Evolutionary conservation across 495 filamentous ascomycete genomes (phyloP).

Genomic region (Daldinia grandis): DNA sequence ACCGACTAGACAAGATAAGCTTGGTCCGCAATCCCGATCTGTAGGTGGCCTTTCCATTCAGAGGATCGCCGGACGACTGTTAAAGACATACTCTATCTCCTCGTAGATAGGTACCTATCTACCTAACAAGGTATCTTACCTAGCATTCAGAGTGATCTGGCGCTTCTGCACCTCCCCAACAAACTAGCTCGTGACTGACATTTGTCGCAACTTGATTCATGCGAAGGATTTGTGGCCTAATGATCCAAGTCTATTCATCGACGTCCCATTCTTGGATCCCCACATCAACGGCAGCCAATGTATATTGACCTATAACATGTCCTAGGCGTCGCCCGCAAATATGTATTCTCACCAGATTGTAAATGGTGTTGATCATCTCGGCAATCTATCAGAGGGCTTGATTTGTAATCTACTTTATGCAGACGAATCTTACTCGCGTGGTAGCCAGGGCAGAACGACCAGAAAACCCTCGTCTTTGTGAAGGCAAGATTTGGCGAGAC

Average conservation of each 20-base stretch:
- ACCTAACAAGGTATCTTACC: conserved; percentile 32
- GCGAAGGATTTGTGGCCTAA: conserved; percentile 46
- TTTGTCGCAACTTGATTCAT: conserved; percentile 54
- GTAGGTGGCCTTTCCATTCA: conserved; percentile 5
- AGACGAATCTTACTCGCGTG: conserved; percentile 54
- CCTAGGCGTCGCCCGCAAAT: conserved; percentile 35
- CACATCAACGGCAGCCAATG: conserved; percentile 56
- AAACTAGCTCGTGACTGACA: conserved; percentile 47
- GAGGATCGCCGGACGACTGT: conserved; percentile 27
- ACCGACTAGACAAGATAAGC: background rate
- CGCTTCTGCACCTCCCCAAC: conserved; percentile 48
- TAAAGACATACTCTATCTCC: conserved; percentile 48
- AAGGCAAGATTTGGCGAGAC: conserved; percentile 49
- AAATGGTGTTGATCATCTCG: conserved; percentile 48
- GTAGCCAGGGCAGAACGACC: conserved; percentile 54
- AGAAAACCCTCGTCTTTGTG: conserved; percentile 50
- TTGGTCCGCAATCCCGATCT: background rate
- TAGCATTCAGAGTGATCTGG: conserved; percentile 50
- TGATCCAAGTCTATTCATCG: conserved; percentile 48
- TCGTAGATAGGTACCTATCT: conserved; percentile 43
- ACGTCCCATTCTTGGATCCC: conserved; percentile 51
- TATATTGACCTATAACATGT: conserved; percentile 53
- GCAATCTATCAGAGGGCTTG: conserved; percentile 50
- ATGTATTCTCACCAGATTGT: conserved; percentile 46
- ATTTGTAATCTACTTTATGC: conserved; percentile 55